phyloP scores from a whole-genome alignment of 192 early-diverging fungal genomes.

The Allomyces javanicus region DNA sequence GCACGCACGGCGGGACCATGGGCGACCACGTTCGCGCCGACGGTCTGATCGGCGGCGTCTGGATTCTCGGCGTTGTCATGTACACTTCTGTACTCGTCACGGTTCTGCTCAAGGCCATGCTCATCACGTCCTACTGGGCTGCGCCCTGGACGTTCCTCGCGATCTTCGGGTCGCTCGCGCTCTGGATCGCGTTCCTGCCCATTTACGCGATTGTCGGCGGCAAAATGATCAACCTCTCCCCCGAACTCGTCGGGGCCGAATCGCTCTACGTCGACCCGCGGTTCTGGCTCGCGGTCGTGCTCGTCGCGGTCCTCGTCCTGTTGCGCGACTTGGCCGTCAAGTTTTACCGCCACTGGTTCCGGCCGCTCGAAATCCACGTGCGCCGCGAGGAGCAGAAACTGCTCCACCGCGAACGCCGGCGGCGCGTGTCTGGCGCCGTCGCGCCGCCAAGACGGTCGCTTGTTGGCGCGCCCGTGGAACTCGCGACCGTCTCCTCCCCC shows the following conservation, averaged over 20 bases:
- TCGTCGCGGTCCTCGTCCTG: constrained; percentile 65
- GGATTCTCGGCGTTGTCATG: constrained; percentile 74
- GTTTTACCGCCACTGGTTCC: constrained; percentile 16
- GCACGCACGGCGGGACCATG: no score
- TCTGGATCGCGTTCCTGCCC: constrained; percentile 78
- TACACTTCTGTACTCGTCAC: constrained; percentile 76
- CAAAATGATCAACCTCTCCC: constrained; percentile 31
- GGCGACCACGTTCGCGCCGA: constrained; percentile 44
- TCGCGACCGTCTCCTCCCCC: no score
- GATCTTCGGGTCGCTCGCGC: constrained; percentile 70
- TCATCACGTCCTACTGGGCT: constrained; percentile 73
- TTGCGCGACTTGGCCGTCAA: constrained; percentile 85
- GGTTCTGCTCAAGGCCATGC: constrained; percentile 77
- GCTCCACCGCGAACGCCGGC: no score
- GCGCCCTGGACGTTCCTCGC: constrained; percentile 73
- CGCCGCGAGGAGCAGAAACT: no score
- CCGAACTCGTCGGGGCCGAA: constrained; percentile 14
- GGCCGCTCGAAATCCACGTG: no score
- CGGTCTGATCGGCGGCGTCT: constrained; percentile 65
- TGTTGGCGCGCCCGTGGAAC: no score
- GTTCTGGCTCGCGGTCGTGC: constrained; percentile 74
- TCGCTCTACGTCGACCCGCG: no score
- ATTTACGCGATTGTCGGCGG: constrained; percentile 59
- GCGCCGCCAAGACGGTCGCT: no score
- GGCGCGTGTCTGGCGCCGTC: no score